phyloP scores from a whole-genome alignment of 2,329 filamentous ascomycete genomes.

The Clarireedia monteithiana region DNA sequence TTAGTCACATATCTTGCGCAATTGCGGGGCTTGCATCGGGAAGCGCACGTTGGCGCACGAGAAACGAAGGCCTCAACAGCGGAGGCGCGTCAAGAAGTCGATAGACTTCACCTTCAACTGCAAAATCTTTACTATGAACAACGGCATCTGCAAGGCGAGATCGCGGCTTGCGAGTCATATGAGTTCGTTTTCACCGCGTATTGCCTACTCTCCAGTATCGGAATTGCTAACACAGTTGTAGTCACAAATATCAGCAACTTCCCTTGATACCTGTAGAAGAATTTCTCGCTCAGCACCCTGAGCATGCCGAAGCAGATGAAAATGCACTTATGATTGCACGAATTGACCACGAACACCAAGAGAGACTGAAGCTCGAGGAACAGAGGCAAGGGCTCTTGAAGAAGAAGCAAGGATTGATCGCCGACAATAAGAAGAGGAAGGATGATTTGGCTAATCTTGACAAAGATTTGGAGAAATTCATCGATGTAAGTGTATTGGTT shows the following conservation, averaged over 20 bases:
- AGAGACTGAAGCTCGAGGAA: slow-evolving; percentile 79
- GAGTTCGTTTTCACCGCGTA: slow-evolving; percentile 53
- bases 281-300: slow-evolving; percentile 69
- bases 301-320: slow-evolving; percentile 64
- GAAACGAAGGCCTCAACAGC: slow-evolving; percentile 81
- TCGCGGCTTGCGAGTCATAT: slow-evolving; percentile 81
- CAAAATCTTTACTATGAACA: slow-evolving; percentile 98
- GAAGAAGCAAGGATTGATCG: slow-evolving; percentile 60
- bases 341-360: slow-evolving; percentile 82
- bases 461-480: slow-evolving; percentile 86
- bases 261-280: slow-evolving; percentile 78
- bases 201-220: neutral
- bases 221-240: slow-evolving; percentile 29
- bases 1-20: slow-evolving; percentile 73
- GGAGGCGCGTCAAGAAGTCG: slow-evolving; percentile 83
- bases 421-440: slow-evolving; percentile 84
- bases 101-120: slow-evolving; percentile 81
- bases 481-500: slow-evolving; percentile 54
- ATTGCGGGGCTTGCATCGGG: slow-evolving; percentile 74
- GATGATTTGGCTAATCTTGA: slow-evolving; percentile 89
- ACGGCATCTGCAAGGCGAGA: slow-evolving; percentile 81
- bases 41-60: slow-evolving; percentile 71
- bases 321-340: slow-evolving; percentile 81
- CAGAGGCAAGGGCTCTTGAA: slow-evolving; percentile 70
- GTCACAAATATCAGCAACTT: slow-evolving; percentile 80